Evolutionary conservation across 2,329 filamentous ascomycete genomes (phyloP), one percentile per base, ranked within the genome.

Genomic region (Endoconidiophora polonica): DNA sequence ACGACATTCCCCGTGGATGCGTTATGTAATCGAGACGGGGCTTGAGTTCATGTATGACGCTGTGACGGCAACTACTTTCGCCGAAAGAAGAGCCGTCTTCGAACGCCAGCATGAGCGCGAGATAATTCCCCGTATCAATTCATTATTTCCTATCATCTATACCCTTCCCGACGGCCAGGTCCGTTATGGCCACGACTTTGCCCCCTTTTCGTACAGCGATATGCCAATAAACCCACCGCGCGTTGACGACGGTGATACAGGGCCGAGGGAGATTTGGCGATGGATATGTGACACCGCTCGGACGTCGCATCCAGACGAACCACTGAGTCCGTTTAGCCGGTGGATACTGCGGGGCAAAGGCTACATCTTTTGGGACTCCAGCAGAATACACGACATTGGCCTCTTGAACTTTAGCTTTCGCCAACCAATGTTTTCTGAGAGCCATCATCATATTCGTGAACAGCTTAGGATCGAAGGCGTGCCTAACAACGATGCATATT

Each of bases 321-420:
- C 50, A 6, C 18, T 45, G 20, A 33, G 36, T 23, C 46, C 51
- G 3, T 50, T 50, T 20, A 36, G 44, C 6, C 52, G 52, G 4
- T 54, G 48, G 48, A 12, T 51, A 5, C 20, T 50, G 3, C 39
- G 52, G 12, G 37, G 48, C 10, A 16, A 33, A 10, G 52, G 52
- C 33, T 54, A 50, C 46, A 36, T 45, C 14, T 54, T 54, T 20
- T 54, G 52, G 52, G 52, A 54, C 38, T 16, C 40, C 9, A 20
- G 36, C n/a, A 33, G 52, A 9, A 45, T 54, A 7, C 26, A 26
- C 3, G 16, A n/a, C 12, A 12, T 39, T 10, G 14, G 36, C 9
- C 29, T 53, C 5, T n/a, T 43, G 3, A 16, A 41, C 12, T 22
- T 41, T 6, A 12, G 3, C 10, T 53, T 50, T 44, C 44, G 29